A percentile compares a stretch with the other conserved stretches of the same genome.
phyloP scores from a whole-genome alignment of 164 flowering plant species.

The Chimonanthus praecox region DNA sequence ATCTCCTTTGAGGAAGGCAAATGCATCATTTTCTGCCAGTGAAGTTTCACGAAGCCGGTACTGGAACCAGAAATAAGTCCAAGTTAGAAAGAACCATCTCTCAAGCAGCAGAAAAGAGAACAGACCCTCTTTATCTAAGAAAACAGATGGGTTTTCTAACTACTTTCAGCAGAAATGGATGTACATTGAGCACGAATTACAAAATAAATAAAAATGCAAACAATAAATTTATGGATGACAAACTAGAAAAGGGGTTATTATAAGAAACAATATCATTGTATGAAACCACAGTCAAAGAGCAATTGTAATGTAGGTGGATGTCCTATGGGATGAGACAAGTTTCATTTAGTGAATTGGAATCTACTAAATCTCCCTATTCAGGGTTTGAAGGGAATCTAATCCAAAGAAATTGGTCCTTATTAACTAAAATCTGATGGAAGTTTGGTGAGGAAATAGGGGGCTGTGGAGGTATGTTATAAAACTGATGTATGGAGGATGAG shows the following conservation, averaged over 20 bases:
- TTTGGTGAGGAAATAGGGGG: no score
- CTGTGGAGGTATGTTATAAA: no score
- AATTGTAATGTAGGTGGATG: no score
- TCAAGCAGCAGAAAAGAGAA: not conserved
- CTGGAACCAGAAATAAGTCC: constrained; percentile 31
- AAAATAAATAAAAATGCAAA: no score
- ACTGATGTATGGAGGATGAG: no score
- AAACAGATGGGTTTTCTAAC: not conserved
- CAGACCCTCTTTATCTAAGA: not conserved
- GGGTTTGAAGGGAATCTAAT: no score
- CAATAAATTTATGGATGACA: not conserved
- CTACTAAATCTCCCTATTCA: no score
- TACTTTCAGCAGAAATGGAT: not conserved
- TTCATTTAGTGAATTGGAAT: no score
- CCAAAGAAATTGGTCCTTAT: no score
- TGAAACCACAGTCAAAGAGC: no score
- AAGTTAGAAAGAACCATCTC: not conserved
- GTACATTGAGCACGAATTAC: not conserved
- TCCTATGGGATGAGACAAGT: no score
- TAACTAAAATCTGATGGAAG: no score
- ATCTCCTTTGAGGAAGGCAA: constrained; percentile 69
- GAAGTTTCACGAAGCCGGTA: constrained; percentile 63
- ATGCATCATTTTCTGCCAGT: constrained; percentile 62
- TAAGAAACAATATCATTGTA: not conserved
- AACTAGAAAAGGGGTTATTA: not conserved